Evolutionary conservation across 768 basidiomycete genomes (phyloP).

Genomic region (Xerocomus potaroensis): DNA sequence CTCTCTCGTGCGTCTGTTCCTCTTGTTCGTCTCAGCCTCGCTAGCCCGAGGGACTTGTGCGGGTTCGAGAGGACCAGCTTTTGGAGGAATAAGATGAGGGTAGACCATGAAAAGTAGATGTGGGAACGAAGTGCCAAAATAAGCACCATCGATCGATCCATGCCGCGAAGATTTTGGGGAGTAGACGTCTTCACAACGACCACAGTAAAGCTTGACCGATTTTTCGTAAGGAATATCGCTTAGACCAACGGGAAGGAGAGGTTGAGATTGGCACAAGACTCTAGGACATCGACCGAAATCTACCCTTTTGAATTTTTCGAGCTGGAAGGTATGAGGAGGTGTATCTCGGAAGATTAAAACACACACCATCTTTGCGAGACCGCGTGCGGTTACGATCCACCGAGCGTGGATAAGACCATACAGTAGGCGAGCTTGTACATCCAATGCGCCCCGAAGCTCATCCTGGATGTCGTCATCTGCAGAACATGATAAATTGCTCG

Average conservation of each 20-base stretch:
- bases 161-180: constrained; percentile 96
- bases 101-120: constrained; percentile 97
- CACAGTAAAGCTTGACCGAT: constrained; percentile 98
- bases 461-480: constrained; percentile 93
- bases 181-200: constrained; percentile 97
- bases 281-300: constrained; percentile 99
- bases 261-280: constrained; percentile 90
- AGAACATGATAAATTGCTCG: not conserved
- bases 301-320: constrained; percentile 97
- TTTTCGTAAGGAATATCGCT: constrained; percentile 98
- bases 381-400: constrained; percentile 94
- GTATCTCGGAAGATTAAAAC: not conserved
- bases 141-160: constrained; percentile 96
- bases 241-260: constrained; percentile 94
- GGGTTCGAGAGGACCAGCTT: constrained; percentile 51
- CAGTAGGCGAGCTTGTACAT: constrained; percentile 87
- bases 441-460: constrained; percentile 85
- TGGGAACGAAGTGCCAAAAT: constrained; percentile 97
- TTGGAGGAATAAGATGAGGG: constrained; percentile 86
- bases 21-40: constrained; percentile 32
- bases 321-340: constrained; percentile 37
- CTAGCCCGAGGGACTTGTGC: constrained; percentile 22
- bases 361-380: constrained; percentile 89
- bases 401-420: constrained; percentile 97
- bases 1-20: constrained; percentile 51